Conservation (phyloP, 2,329 filamentous ascomycete species). For the Aspergillus chevalieri region DNA sequence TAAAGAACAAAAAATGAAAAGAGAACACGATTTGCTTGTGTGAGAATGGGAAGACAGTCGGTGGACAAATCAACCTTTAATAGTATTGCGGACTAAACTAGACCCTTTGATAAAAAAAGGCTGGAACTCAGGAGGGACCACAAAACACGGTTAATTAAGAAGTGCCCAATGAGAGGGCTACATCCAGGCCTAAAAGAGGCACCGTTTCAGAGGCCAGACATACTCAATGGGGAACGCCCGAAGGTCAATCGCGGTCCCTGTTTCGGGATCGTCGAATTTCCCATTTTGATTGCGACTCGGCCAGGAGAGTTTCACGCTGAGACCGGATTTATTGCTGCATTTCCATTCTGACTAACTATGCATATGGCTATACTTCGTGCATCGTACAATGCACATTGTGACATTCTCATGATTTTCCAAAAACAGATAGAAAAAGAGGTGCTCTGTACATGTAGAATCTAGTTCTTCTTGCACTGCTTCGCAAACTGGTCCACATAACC, state of each 20-base stretch:
- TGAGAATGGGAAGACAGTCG: not conserved
- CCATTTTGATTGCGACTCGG: not conserved
- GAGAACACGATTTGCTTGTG: not conserved
- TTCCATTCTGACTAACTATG: no score
- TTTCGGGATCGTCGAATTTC: not conserved
- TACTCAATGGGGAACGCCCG: not conserved
- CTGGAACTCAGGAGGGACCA: no score
- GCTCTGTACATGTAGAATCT: not conserved
- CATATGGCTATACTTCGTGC: no score
- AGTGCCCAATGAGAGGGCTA: no score
- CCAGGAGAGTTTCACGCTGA: not conserved
- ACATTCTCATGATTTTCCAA: no score
- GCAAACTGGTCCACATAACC: slow-evolving; percentile 5
- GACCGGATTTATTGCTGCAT: no score
- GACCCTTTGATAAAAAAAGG: no score
- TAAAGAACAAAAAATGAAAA: not conserved
- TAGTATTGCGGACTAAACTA: no score
- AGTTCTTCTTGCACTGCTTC: slow-evolving; percentile 5
- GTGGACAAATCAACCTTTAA: no score
- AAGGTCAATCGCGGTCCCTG: not conserved
- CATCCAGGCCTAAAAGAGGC: not conserved
- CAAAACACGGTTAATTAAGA: no score
- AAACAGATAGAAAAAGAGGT: no score
- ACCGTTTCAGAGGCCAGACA: not conserved
- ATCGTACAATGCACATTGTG: no score